Evolutionary conservation across 2,329 filamentous ascomycete genomes (phyloP), one percentile per base, ranked within the genome.

Genomic region (Metarhizium humberi): DNA sequence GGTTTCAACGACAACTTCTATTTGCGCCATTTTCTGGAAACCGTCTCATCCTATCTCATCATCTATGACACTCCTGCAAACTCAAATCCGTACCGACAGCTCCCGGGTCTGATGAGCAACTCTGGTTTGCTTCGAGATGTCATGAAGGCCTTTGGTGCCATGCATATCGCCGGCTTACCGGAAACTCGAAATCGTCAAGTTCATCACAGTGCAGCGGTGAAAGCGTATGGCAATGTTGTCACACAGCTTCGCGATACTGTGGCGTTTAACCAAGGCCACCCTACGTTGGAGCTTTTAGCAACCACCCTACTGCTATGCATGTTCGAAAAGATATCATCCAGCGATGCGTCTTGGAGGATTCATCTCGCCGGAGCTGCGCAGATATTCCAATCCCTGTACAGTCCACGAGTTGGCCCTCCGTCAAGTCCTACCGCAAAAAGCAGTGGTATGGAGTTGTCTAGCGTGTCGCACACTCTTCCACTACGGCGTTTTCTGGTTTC

Each of bases 31-130:
- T 58, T 74, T 48, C 72, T 73, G 46, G 54, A 73, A n/a, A 71
- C 67, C 3, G 62, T 75, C 29, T 74, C 73, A 1, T 69, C 70
- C 1, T 74, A 73, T 49, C 66, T 74, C 62, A 71, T 77, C 45
- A 69, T 77, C 43, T 73, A 71, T 57, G 69, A 72, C 52, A 69
- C 65, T 32, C 60, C 66, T 1, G 66, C 62, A 56, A 70, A 69
- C 56, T 61, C 64, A 38, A 72, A 72, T 48, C 71, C 71, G 1
- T 72, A 66, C 75, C 61, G 75, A 67, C 6, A 58, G 77, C 54
- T 61, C 20, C 59, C 58, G 42, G 67, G 70, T n/a, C 69, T 80
- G 53, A 68, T 78, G 25, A 77, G 75, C 10, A 71, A 73, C 53
- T 67, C 80, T 16, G 73, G 65, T 6, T 64, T 66, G 2, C 68